Percentiles rank a stretch among this genome's conserved stretches.
Conservation (phyloP, 306 rosid genomes). For the Comarum palustre region DNA sequence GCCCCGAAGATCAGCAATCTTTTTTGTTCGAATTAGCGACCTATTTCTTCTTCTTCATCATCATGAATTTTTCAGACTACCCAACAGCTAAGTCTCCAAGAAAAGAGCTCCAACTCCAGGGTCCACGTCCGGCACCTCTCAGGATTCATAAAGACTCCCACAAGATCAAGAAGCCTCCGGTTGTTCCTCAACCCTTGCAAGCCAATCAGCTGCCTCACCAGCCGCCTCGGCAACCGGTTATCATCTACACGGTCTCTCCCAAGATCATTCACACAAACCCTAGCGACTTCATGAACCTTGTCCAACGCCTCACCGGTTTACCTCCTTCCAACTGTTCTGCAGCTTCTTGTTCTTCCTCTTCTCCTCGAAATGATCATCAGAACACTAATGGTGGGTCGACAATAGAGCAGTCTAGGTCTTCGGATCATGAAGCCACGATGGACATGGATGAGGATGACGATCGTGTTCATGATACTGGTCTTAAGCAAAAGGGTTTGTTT, state of each 20-base stretch:
- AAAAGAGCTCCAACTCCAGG: slow-evolving; percentile 73
- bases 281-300: slow-evolving; percentile 67
- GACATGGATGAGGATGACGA: slow-evolving; percentile 21
- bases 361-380: neutral
- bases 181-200: slow-evolving; percentile 39
- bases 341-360: slow-evolving; percentile 19
- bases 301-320: slow-evolving; percentile 77
- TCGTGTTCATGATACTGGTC: neutral
- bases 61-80: slow-evolving; percentile 26
- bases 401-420: slow-evolving; percentile 43
- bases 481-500: slow-evolving; percentile 26
- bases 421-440: slow-evolving; percentile 30
- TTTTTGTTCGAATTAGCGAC: neutral
- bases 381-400: slow-evolving; percentile 5
- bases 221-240: slow-evolving; percentile 55
- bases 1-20: neutral
- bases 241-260: slow-evolving; percentile 79
- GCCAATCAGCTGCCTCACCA: slow-evolving; percentile 3
- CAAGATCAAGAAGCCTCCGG: slow-evolving; percentile 68
- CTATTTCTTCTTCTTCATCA: neutral
- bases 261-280: slow-evolving; percentile 79
- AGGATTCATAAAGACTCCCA: slow-evolving; percentile 65
- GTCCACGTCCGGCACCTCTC: slow-evolving; percentile 74
- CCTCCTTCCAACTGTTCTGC: slow-evolving; percentile 15
- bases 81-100: slow-evolving; percentile 49